These are phyloP conservation scores for Penicillium silybi DNA, from an alignment of 495 filamentous ascomycete species.

Conservation along the genomic window DNA sequence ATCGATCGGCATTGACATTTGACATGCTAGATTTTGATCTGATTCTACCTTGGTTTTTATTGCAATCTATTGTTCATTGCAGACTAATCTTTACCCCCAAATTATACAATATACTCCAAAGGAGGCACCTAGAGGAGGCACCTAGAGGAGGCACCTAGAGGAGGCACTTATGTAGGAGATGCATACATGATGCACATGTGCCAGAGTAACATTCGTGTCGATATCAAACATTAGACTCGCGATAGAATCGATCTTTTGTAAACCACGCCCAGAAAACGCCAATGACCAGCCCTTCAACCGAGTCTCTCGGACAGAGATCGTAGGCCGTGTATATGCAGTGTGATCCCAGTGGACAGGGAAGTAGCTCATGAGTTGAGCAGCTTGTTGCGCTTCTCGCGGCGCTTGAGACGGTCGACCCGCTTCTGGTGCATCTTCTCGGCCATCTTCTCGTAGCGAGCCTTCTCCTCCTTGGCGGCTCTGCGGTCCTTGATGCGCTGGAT, in stretches of 20 bases:
- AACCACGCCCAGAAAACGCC: background rate
- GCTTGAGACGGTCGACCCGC: constrained; percentile 85
- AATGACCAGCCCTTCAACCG: background rate
- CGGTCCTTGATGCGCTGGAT: constrained; percentile 78
- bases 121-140: no score
- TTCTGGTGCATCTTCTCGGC: constrained; percentile 97
- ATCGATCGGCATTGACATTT: no score
- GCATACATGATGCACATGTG: background rate
- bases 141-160: no score
- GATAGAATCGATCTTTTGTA: background rate
- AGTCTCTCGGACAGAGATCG: background rate
- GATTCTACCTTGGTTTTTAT: no score
- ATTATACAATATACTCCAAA: no score
- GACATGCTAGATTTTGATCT: no score
- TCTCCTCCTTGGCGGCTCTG: constrained; percentile 83
- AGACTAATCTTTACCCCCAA: no score
- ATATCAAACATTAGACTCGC: background rate
- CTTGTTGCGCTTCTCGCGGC: constrained; percentile 97
- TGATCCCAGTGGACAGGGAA: background rate
- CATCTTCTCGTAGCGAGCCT: constrained; percentile 89
- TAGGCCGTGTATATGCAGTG: constrained; percentile 11
- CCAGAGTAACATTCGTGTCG: background rate
- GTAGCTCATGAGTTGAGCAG: constrained; percentile 75
- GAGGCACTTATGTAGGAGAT: no score
- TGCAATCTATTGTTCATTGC: no score